Base-by-base conservation (phyloP, 768 basidiomycete species). In the Boletus rubescentipes region DNA sequence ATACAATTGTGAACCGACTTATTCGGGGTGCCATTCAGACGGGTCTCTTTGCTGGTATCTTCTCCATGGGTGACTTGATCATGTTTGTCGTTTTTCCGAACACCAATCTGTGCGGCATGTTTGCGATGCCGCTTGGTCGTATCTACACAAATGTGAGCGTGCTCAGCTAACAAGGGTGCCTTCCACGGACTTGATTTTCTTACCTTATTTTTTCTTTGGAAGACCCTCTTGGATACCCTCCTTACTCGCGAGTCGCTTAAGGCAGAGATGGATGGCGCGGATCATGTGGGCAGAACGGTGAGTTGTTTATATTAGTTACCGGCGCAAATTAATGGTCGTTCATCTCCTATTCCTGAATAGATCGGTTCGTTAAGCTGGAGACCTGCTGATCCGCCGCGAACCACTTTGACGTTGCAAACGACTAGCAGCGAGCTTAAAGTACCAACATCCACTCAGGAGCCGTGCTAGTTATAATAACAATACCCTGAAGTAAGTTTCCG, bases 81-180 rank as follows among this genome's bases (percentile, higher is more conserved):
- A 54, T 67, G 0, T 75, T 74, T 58, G 9, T 66, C 10, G 46
- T 49, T n/a, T 53, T 62, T n/a, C 67, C 68, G 1, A 56, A 57
- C 9, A 72, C 74, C 2, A 71, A 68, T 34, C 43, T 73, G 5
- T 77, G 71, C 37, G 62, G 65, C 23, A 69, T 76, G 62, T 77
- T 79, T 43, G 68, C 69, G 4, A 62, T 76, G 10, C 71, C 76
- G 1, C 64, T 77, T 16, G 75, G 76, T 23, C 72, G 77, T 15
- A 76, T 80, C 53, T 66, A 73, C 55, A 79, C 78, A 3, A 80
- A 79, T 46, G 79, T 80, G 51, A 63, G 77, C 47, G 26, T 26
- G 26, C 4, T 26, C 26, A 26, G 6, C 26, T 26, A 26, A 26
- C 4, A 6, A 26, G 26, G 26, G 26, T 26, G 26, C 6, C 26